Conservation (phyloP, 768 basidiomycete species). For the Lepiota subincarnata region DNA sequence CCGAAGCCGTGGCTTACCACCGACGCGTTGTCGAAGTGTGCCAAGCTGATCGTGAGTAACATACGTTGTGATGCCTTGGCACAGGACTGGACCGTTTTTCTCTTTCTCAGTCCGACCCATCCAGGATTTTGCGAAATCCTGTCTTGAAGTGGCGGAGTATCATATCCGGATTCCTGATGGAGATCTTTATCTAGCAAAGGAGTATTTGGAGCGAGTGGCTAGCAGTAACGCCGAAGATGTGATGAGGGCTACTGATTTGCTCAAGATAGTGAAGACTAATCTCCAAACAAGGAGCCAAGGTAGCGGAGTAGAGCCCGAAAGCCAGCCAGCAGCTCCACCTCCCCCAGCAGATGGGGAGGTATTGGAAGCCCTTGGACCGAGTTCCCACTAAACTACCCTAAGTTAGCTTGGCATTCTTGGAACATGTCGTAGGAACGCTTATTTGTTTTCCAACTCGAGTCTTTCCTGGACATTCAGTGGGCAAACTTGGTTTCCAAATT, state of each 20-base stretch:
- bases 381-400: neutral
- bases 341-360: neutral
- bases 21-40: constrained; percentile 74
- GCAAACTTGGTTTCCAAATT: constrained; percentile 2
- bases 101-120: constrained; percentile 55
- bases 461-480: neutral
- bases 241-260: constrained; percentile 62
- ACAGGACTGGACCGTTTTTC: constrained; percentile 22
- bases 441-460: neutral
- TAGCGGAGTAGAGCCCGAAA: constrained; percentile 14
- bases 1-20: constrained; percentile 75
- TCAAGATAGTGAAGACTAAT: constrained; percentile 50
- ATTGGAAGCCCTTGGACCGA: neutral
- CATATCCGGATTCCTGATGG: constrained; percentile 61
- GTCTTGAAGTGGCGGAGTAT: constrained; percentile 78
- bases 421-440: neutral
- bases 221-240: constrained; percentile 82
- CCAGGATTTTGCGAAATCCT: constrained; percentile 80
- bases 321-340: neutral
- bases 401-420: neutral
- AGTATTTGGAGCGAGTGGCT: constrained; percentile 71
- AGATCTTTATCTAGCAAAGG: constrained; percentile 65
- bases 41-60: constrained; percentile 53
- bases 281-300: constrained; percentile 24
- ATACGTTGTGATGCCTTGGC: constrained; percentile 17